Percentiles rank a stretch among this genome's conserved stretches.
These are phyloP conservation scores for Quercus bicolor DNA, from an alignment of 306 rosid species.

Conservation along the genomic window DNA sequence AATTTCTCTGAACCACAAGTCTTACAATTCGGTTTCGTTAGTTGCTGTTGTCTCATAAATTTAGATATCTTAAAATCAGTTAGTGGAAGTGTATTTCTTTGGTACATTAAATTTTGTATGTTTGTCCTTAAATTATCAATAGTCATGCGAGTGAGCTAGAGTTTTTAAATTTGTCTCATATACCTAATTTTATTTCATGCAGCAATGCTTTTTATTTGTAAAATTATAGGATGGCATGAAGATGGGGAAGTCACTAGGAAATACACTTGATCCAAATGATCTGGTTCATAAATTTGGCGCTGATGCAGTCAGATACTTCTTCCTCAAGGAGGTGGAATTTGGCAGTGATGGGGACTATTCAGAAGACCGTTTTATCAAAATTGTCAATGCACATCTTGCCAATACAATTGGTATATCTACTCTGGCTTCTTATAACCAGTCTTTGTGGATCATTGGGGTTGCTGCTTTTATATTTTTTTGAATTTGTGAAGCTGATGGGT, in stretches of 20 bases:
- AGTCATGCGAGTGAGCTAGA: conserved; percentile 3
- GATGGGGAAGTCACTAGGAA: conserved; percentile 96
- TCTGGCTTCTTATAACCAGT: conserved; percentile 11
- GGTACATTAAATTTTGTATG: neutral
- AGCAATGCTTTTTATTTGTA: conserved; percentile 63
- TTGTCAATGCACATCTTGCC: conserved; percentile 96
- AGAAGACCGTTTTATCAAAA: conserved; percentile 86
- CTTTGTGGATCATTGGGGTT: conserved; percentile 5
- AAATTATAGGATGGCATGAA: conserved; percentile 96
- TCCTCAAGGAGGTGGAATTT: conserved; percentile 89
- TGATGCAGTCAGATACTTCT: conserved; percentile 95
- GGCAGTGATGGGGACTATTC: conserved; percentile 95
- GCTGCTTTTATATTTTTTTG: neutral
- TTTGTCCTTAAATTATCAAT: conserved; percentile 4
- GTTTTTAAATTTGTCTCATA: conserved; percentile 39
- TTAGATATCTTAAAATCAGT: neutral
- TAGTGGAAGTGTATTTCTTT: neutral
- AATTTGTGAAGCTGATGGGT: conserved; percentile 5
- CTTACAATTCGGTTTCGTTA: neutral
- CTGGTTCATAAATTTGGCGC: conserved; percentile 78
- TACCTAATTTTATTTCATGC: conserved; percentile 60
- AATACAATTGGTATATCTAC: conserved; percentile 73
- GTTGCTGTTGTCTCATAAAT: neutral
- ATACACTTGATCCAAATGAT: conserved; percentile 94
- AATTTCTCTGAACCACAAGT: too few species aligned